Percentiles rank a stretch among this genome's conserved stretches.
phyloP scores from a whole-genome alignment of 805 yeast genomes.

The Priceomyces castillae region DNA sequence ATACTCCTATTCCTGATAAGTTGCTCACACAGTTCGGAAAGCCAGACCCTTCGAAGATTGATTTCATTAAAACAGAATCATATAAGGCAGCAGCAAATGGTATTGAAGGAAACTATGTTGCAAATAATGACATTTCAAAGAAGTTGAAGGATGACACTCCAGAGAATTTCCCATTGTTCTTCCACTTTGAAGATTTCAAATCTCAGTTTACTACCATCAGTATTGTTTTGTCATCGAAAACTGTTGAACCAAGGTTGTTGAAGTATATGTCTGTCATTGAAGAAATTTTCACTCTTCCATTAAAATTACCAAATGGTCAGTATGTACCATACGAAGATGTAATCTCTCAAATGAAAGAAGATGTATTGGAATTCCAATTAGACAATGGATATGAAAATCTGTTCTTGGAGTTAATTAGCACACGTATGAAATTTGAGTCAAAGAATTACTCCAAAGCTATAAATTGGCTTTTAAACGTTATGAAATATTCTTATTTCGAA shows the following conservation, averaged over 20 bases:
- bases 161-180: conserved; percentile 55
- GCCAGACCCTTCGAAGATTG: conserved; percentile 73
- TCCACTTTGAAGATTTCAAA: conserved; percentile 76
- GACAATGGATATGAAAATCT: conserved; percentile 56
- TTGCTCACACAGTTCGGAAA: conserved; percentile 59
- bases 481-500: conserved; percentile 70
- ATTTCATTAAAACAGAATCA: conserved; percentile 66
- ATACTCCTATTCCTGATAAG: conserved; percentile 70
- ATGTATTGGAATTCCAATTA: conserved; percentile 60
- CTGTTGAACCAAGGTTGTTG: conserved; percentile 49
- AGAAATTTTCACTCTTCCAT: conserved; percentile 71
- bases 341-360: conserved; percentile 68
- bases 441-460: conserved; percentile 66
- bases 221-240: conserved; percentile 55
- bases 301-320: conserved; percentile 59
- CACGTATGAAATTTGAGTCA: conserved; percentile 59
- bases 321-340: conserved; percentile 69
- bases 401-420: conserved; percentile 63
- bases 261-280: conserved; percentile 63
- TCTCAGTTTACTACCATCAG: conserved; percentile 77
- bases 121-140: conserved; percentile 22
- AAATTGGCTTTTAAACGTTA: conserved; percentile 68
- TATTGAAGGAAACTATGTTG: conserved; percentile 26
- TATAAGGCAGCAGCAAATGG: conserved; percentile 56
- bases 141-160: conserved; percentile 32